Evolutionary conservation across 2,329 filamentous ascomycete genomes (phyloP).

Genomic region (Myriosclerotinia duriaeana): DNA sequence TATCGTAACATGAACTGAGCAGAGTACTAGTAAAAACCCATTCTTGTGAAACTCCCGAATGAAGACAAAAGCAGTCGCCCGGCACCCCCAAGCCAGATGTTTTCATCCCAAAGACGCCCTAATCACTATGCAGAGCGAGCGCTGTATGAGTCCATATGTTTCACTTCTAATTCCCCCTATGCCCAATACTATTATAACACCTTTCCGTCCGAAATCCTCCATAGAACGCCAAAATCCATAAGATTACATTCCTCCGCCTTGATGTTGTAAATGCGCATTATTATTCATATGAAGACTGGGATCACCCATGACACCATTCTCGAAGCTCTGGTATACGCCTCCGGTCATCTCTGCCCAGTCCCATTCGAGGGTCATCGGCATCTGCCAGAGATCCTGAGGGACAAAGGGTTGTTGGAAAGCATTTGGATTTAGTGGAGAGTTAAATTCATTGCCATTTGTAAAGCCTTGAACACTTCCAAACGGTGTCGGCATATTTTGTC

Average conservation of each 20-base stretch:
- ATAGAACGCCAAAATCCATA: constrained; percentile 11
- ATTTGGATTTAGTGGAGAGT: constrained; percentile 40
- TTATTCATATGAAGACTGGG: constrained; percentile 31
- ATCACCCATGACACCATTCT: constrained; percentile 51
- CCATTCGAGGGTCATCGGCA: constrained; percentile 93
- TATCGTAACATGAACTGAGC: too few species aligned
- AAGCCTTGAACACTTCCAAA: constrained; percentile 37
- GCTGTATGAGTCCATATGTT: constrained; percentile 1
- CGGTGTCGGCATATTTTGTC: constrained; percentile 34
- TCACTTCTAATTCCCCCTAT: constrained; percentile 6
- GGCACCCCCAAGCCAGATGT: constrained; percentile 5
- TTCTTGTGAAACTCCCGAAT: background rate
- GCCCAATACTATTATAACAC: constrained; percentile 5
- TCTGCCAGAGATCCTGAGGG: constrained; percentile 89
- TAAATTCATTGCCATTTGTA: constrained; percentile 36
- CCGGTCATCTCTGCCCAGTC: constrained; percentile 67
- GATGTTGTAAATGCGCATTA: constrained; percentile 35
- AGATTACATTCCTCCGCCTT: constrained; percentile 24
- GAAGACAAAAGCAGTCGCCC: background rate
- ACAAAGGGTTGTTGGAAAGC: constrained; percentile 82
- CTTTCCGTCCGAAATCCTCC: background rate
- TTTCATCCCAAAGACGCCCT: background rate
- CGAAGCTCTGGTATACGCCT: constrained; percentile 62
- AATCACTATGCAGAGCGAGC: constrained; percentile 16
- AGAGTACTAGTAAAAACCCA: background rate